Percentiles rank a stretch among this genome's conserved stretches.
Evolutionary conservation across 2,329 filamentous ascomycete species (phyloP).

Genomic region (Fusarium sp.): DNA sequence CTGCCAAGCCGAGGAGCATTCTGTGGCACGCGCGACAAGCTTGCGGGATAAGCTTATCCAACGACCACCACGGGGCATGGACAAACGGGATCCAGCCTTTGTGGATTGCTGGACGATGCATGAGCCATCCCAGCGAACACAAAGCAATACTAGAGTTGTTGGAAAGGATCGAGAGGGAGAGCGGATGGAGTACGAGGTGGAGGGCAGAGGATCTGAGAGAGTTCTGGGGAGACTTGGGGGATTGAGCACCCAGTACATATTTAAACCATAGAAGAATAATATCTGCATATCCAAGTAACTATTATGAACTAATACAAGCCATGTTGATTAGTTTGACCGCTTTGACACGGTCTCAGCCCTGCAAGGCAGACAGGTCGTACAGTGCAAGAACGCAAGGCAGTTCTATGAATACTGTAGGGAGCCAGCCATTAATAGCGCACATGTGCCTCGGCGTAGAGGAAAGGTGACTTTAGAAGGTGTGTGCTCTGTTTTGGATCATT

Average conservation of each 20-base stretch:
- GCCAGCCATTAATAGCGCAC: neutral
- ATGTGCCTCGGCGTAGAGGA: neutral
- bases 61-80: slow-evolving; percentile 63
- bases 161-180: slow-evolving; percentile 61
- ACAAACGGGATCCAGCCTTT: slow-evolving; percentile 65
- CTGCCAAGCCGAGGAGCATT: slow-evolving; percentile 49
- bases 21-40: slow-evolving; percentile 65
- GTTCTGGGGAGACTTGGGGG: slow-evolving; percentile 46
- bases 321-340: neutral
- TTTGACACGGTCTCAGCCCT: neutral
- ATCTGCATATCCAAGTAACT: neutral
- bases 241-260: neutral
- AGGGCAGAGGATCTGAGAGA: slow-evolving; percentile 62
- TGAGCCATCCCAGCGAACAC: slow-evolving; percentile 59
- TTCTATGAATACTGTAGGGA: neutral
- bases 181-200: slow-evolving; percentile 65
- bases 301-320: neutral
- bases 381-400: neutral
- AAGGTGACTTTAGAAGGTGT: neutral
- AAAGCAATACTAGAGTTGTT: slow-evolving; percentile 57
- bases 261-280: neutral
- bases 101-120: slow-evolving; percentile 63
- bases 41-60: slow-evolving; percentile 63
- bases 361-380: neutral
- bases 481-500: neutral